Conservation (phyloP, 1,139 yeast genomes). For the Yamadazyma pseudoaaseri region DNA sequence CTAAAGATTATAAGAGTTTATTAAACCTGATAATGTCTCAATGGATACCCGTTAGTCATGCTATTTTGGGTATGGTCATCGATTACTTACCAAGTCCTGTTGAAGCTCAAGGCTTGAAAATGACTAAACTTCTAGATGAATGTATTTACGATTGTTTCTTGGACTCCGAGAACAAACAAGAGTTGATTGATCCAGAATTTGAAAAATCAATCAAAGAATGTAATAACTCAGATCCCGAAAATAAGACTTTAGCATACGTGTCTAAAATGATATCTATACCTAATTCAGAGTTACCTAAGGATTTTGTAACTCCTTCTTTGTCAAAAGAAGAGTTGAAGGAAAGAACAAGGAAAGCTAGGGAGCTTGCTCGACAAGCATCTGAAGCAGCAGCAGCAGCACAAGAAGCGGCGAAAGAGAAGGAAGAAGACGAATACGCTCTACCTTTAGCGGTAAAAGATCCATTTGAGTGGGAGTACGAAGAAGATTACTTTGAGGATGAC, state of each 20-base stretch:
- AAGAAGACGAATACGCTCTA: slow-evolving; percentile 30
- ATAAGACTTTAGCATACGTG: slow-evolving; percentile 76
- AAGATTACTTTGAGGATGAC: slow-evolving; percentile 43
- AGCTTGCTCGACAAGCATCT: slow-evolving; percentile 66
- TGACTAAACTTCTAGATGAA: slow-evolving; percentile 63
- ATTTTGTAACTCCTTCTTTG: slow-evolving; percentile 25
- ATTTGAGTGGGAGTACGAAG: slow-evolving; percentile 50
- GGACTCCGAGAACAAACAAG: slow-evolving; percentile 35
- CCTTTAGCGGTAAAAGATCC: slow-evolving; percentile 29
- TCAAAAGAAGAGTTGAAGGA: slow-evolving; percentile 64
- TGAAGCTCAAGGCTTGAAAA: slow-evolving; percentile 68
- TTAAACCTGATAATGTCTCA: slow-evolving; percentile 77
- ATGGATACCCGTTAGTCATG: slow-evolving; percentile 92
- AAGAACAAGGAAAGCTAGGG: slow-evolving; percentile 67
- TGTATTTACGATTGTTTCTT: slow-evolving; percentile 35
- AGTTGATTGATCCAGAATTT: slow-evolving; percentile 47
- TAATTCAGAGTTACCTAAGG: slow-evolving; percentile 72
- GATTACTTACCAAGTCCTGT: slow-evolving; percentile 84
- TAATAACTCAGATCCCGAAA: slow-evolving; percentile 46
- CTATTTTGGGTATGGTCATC: slow-evolving; percentile 79
- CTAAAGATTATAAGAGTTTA: slow-evolving; percentile 70
- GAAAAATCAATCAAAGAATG: slow-evolving; percentile 63
- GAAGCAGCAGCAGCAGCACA: slow-evolving; percentile 48
- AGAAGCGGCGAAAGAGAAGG: slow-evolving; percentile 24
- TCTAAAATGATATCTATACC: slow-evolving; percentile 89